These are phyloP conservation scores for Lagerstroemia speciosa DNA, from an alignment of 345 rosid species.

Conservation along the genomic window DNA sequence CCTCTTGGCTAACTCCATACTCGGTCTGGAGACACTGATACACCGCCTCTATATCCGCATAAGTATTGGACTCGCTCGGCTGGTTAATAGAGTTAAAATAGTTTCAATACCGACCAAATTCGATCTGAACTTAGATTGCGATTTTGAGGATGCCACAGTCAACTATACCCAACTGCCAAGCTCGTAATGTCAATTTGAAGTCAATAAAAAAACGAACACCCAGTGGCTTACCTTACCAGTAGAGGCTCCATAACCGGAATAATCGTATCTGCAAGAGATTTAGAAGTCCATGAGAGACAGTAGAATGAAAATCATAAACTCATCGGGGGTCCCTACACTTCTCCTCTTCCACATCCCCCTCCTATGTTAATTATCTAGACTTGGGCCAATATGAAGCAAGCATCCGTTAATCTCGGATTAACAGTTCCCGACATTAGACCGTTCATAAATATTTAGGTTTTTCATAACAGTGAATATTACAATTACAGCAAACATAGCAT, in stretches of 20 bases:
- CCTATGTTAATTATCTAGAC: background rate
- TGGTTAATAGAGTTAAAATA: slow-evolving; percentile 17
- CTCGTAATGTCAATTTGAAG: background rate
- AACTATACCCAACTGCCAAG: background rate
- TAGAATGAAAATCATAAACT: background rate
- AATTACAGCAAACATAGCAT: background rate
- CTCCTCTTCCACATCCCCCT: no score
- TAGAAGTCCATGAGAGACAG: background rate
- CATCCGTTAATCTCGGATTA: no score
- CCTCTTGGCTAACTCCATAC: slow-evolving; percentile 90
- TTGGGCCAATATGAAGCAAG: no score
- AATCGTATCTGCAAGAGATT: slow-evolving; percentile 65
- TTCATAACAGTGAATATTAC: no score
- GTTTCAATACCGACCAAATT: background rate
- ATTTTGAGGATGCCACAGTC: background rate
- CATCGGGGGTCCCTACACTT: no score
- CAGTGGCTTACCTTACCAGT: slow-evolving; percentile 71
- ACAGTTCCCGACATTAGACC: no score
- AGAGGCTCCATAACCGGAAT: slow-evolving; percentile 98
- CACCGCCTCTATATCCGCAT: slow-evolving; percentile 96
- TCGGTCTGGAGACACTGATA: slow-evolving; percentile 85
- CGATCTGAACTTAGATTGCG: background rate
- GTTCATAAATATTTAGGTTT: no score
- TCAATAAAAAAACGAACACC: background rate
- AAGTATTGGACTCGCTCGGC: slow-evolving; percentile 92